These are phyloP conservation scores for Onygenales sp. DNA, from an alignment of 2,329 filamentous ascomycete species.

Conservation along the genomic window DNA sequence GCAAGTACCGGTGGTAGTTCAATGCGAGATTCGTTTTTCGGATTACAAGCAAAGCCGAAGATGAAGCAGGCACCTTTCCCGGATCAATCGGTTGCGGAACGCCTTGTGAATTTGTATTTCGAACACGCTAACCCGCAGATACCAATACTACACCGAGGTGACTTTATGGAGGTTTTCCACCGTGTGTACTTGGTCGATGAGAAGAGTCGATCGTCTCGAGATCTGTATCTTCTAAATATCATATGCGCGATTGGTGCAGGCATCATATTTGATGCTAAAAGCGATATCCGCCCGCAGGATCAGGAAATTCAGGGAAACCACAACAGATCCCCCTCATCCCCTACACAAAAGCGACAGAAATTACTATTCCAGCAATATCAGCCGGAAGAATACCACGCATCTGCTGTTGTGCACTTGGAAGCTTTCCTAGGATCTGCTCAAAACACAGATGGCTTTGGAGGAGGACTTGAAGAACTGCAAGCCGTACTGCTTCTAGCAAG, in stretches of 20 bases:
- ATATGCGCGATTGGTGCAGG: slow-evolving; percentile 93
- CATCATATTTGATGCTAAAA: slow-evolving; percentile 62
- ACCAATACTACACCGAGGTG: slow-evolving; percentile 76
- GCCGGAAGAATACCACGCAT: slow-evolving; percentile 93
- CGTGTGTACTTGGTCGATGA: slow-evolving; percentile 63
- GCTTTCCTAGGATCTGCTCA: slow-evolving; percentile 64
- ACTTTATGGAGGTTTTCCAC: slow-evolving; percentile 85
- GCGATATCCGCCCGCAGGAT: slow-evolving; percentile 11
- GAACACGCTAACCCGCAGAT: slow-evolving; percentile 96
- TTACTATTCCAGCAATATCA: slow-evolving; percentile 55
- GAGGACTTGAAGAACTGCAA: slow-evolving; percentile 85
- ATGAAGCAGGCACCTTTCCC: slow-evolving; percentile 83
- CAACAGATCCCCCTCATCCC: slow-evolving; percentile 15
- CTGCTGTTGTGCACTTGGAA: slow-evolving; percentile 84
- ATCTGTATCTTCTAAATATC: slow-evolving; percentile 93
- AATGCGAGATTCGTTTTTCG: slow-evolving; percentile 94
- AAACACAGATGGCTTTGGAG: slow-evolving; percentile 59
- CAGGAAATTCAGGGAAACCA: neutral
- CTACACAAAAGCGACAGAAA: slow-evolving; percentile 40
- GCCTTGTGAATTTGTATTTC: slow-evolving; percentile 77
- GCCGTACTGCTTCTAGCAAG: slow-evolving; percentile 85
- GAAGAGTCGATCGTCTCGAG: slow-evolving; percentile 60
- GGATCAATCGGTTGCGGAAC: slow-evolving; percentile 60
- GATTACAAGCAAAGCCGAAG: slow-evolving; percentile 81
- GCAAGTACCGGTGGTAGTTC: slow-evolving; percentile 54